Percentiles rank a stretch among this genome's conserved stretches.
Evolutionary conservation across 352 stramenopile genomes (phyloP).

Genomic region (Aphanomyces cochlioides): DNA sequence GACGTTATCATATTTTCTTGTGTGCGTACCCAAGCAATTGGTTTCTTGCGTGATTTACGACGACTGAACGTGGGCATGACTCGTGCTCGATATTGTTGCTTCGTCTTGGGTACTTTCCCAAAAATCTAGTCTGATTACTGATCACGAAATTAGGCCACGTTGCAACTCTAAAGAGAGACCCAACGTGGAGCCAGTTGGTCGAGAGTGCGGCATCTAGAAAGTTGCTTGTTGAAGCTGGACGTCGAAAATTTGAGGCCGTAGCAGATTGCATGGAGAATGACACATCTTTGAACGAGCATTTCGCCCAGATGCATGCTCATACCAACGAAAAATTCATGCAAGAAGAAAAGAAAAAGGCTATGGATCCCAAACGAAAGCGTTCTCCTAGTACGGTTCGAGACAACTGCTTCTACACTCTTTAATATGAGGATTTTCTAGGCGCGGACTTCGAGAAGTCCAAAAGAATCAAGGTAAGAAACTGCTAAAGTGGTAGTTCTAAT

Average conservation of each 20-base stretch:
- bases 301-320: slow-evolving; percentile 57
- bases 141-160: slow-evolving; percentile 36
- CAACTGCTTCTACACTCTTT: too few species aligned
- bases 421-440: background rate
- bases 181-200: slow-evolving; percentile 76
- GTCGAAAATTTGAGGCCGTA: slow-evolving; percentile 43
- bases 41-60: slow-evolving; percentile 87
- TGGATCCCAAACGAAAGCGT: slow-evolving; percentile 33
- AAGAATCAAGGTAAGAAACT: slow-evolving; percentile 3
- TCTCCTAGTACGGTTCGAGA: background rate
- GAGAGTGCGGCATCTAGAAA: slow-evolving; percentile 62
- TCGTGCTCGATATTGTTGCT: slow-evolving; percentile 82
- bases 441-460: background rate
- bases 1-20: slow-evolving; percentile 99
- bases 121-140: slow-evolving; percentile 6
- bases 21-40: slow-evolving; percentile 86
- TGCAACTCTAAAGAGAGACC: slow-evolving; percentile 64
- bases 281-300: slow-evolving; percentile 49
- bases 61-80: slow-evolving; percentile 90
- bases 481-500: background rate
- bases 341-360: background rate
- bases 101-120: slow-evolving; percentile 60
- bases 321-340: slow-evolving; percentile 11
- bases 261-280: slow-evolving; percentile 45
- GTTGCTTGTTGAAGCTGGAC: slow-evolving; percentile 54